Percentiles rank a stretch among this genome's conserved stretches.
Conservation (phyloP, 1,139 yeast genomes). For the Taphrina confusa region DNA sequence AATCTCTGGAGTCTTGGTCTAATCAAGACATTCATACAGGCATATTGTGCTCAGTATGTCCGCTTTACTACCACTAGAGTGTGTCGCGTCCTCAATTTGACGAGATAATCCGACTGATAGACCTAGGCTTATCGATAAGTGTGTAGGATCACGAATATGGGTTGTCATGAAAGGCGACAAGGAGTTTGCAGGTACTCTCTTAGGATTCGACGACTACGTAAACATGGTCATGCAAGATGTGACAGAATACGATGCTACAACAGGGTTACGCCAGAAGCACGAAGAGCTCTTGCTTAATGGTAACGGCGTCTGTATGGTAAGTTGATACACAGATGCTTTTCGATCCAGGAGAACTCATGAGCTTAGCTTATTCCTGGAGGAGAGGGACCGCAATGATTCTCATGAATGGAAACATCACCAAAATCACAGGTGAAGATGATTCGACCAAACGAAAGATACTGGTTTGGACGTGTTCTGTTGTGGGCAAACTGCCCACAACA, state of each 20-base stretch:
- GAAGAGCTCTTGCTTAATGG: conserved; percentile 82
- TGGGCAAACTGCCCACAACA: no score
- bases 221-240: conserved; percentile 83
- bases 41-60: no score
- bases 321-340: conserved; percentile 8
- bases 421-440: no score
- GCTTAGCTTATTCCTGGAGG: conserved; percentile 40
- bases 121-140: conserved; percentile 69
- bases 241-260: conserved; percentile 54
- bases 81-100: background rate
- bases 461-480: no score
- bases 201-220: conserved; percentile 94
- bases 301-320: conserved; percentile 78
- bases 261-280: conserved; percentile 52
- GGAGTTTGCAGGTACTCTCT: conserved; percentile 76
- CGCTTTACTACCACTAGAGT: conserved; percentile 28
- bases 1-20: no score
- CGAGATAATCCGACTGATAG: background rate
- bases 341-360: no score
- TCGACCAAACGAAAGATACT: no score
- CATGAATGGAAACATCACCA: background rate
- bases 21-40: no score
- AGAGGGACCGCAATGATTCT: conserved; percentile 36
- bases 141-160: conserved; percentile 77
- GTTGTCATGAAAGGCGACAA: conserved; percentile 69